Evolutionary conservation across 2,329 filamentous ascomycete species (phyloP).

Genomic region (Aspergillus novoparasiticus): DNA sequence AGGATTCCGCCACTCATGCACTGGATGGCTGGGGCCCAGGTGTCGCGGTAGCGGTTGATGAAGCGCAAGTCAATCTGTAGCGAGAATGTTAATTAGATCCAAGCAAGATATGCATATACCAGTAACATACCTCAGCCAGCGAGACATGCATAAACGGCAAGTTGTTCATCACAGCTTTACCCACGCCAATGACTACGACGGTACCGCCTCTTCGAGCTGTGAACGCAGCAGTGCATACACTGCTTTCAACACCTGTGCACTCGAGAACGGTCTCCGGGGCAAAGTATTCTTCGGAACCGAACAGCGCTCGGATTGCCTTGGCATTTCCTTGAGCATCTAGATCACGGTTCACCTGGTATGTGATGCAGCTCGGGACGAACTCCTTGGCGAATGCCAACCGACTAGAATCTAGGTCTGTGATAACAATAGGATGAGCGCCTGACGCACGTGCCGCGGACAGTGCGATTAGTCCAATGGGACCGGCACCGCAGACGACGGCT

Average conservation of each 20-base stretch:
- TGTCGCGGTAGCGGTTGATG: slow-evolving; percentile 71
- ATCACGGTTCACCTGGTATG: slow-evolving; percentile 56
- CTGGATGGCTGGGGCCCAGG: slow-evolving; percentile 68
- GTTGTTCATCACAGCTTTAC: slow-evolving; percentile 64
- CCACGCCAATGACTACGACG: slow-evolving; percentile 67
- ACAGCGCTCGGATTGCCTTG: slow-evolving; percentile 56
- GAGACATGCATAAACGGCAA: slow-evolving; percentile 68
- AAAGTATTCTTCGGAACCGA: slow-evolving; percentile 56
- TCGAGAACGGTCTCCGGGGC: slow-evolving; percentile 64
- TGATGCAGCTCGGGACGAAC: slow-evolving; percentile 57
- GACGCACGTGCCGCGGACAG: slow-evolving; percentile 62
- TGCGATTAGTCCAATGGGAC: slow-evolving; percentile 64
- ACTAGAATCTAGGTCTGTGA: slow-evolving; percentile 62
- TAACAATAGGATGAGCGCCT: slow-evolving; percentile 64
- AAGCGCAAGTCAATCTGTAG: slow-evolving; percentile 66
- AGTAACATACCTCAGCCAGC: slow-evolving; percentile 51
- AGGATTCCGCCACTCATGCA: slow-evolving; percentile 62
- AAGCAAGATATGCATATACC: too few species aligned
- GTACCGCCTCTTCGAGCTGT: slow-evolving; percentile 60
- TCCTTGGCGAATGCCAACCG: slow-evolving; percentile 61
- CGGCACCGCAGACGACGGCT: slow-evolving; percentile 63
- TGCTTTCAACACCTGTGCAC: slow-evolving; percentile 68
- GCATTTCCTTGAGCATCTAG: slow-evolving; percentile 55
- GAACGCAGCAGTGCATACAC: slow-evolving; percentile 61
- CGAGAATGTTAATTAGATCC: neutral